Evolutionary conservation across 148 eudicot genomes (phyloP).

Genomic region (Vaccinium macrocarpon): DNA sequence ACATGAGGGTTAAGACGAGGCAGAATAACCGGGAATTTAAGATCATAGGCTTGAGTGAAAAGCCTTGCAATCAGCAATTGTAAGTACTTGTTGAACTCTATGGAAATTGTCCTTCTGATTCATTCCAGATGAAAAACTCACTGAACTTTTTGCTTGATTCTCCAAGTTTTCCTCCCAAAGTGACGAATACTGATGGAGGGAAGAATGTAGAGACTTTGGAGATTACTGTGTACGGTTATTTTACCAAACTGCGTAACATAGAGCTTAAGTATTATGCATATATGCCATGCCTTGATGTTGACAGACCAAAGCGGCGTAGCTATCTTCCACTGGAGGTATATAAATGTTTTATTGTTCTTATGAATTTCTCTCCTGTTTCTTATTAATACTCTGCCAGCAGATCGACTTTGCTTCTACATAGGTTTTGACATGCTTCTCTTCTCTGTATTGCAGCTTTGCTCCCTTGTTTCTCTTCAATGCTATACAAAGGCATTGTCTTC

Average conservation of each 20-base stretch:
- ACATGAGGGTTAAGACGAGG: constrained; percentile 72
- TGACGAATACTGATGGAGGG: constrained; percentile 36
- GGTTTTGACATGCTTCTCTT: constrained; percentile 5
- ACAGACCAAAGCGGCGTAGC: constrained; percentile 63
- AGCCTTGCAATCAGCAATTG: constrained; percentile 69
- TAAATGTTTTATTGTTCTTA: neutral
- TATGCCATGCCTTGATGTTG: constrained; percentile 89
- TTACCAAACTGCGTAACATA: constrained; percentile 47
- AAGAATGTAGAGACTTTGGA: constrained; percentile 42
- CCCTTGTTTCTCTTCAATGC: constrained; percentile 81
- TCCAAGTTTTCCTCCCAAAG: constrained; percentile 46
- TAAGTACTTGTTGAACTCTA: constrained; percentile 27
- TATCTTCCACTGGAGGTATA: constrained; percentile 88
- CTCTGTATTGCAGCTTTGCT: constrained; percentile 56
- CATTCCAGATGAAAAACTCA: constrained; percentile 5
- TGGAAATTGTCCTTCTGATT: neutral
- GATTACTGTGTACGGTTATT: constrained; percentile 72
- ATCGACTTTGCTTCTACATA: neutral
- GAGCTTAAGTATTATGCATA: constrained; percentile 61
- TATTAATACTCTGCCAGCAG: neutral
- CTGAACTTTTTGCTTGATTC: constrained; percentile 23
- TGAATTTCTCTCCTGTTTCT: neutral
- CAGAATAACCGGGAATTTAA: too few relatives aligned
- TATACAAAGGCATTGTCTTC: constrained; percentile 61
- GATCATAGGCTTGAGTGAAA: constrained; percentile 75